Base-by-base conservation (phyloP, 1,139 yeast species). In the Candida tropicalis region DNA sequence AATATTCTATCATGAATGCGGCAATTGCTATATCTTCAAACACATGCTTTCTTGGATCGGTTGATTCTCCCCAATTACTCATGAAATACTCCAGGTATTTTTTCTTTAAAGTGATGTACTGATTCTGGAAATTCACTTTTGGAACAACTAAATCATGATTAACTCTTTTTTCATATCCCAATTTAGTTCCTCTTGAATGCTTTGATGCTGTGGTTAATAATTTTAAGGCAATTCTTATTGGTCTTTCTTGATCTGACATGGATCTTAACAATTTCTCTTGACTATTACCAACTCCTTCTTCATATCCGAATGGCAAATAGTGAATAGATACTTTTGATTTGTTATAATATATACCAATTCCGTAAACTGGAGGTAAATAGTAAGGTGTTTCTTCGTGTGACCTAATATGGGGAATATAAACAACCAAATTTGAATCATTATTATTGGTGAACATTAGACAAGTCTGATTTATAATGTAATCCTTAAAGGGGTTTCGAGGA, bases 1-100 rank as follows among this genome's bases (percentile, higher is more conserved):
- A 91, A 31, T 88, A 73, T 60, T 88, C 96, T n/a, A 91, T 86
- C 46, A 93, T 70, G 55, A 91, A 93, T 0, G 98, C 96, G 0
- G 98, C 98, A 53, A 93, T 91, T 2, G 97, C 96, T 44, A 93
- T 77, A 60, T 93, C 99, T 68, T 93, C 99, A 66, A 91, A 93
- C 0, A 91, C 98, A 65, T 93, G 99, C 61, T 93, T 93, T 54
- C 84, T 79, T 1, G 98, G 98, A 62, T 93, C 97, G 2, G 99
- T 93, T 36, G 84, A 82, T 63, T 93, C 99, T 16, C 76, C 81
- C 99, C 99, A 93, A 53, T 76, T 78, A 32, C 83, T 86, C n/a
- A 90, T 91, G 42, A 91, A 66, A 16, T 70, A 65, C 33, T 84
- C 79, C 0, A 96, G 88, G 59, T 91, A 87, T 59, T 84, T 87